These are phyloP conservation scores for Crithidia mellificae DNA, from an alignment of 208 protist genomes.

Conservation along the genomic window DNA sequence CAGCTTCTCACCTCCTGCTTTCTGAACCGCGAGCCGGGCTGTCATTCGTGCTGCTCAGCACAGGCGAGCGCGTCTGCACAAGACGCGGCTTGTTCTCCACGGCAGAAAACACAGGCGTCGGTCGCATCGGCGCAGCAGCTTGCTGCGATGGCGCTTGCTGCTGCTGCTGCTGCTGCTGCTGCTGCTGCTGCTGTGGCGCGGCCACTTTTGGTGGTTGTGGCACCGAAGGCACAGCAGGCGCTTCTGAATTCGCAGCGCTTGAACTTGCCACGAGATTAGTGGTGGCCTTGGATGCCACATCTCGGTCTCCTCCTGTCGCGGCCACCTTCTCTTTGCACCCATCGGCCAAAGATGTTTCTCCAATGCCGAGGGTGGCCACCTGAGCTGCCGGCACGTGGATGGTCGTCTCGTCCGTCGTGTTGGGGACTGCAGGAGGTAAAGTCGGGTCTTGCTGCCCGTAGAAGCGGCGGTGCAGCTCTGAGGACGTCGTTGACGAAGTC, in stretches of 20 bases:
- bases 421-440: neutral
- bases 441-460: neutral
- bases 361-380: slow-evolving; percentile 4
- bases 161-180: neutral
- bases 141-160: neutral
- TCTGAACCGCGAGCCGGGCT: neutral
- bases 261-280: too few relatives aligned
- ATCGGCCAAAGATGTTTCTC: neutral
- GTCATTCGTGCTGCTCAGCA: neutral
- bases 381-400: neutral
- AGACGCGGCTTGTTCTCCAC: neutral
- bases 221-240: too few relatives aligned
- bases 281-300: too few relatives aligned
- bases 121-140: neutral
- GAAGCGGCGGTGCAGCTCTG: neutral
- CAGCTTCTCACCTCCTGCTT: too few relatives aligned
- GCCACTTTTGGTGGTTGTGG: too few relatives aligned
- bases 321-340: neutral
- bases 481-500: neutral
- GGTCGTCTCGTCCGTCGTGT: too few relatives aligned
- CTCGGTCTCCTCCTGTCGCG: too few relatives aligned
- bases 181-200: neutral
- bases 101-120: neutral
- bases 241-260: too few relatives aligned
- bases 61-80: neutral